Evolutionary conservation across 2,329 filamentous ascomycete species (phyloP).

Genomic region (Alternaria brassicicola): DNA sequence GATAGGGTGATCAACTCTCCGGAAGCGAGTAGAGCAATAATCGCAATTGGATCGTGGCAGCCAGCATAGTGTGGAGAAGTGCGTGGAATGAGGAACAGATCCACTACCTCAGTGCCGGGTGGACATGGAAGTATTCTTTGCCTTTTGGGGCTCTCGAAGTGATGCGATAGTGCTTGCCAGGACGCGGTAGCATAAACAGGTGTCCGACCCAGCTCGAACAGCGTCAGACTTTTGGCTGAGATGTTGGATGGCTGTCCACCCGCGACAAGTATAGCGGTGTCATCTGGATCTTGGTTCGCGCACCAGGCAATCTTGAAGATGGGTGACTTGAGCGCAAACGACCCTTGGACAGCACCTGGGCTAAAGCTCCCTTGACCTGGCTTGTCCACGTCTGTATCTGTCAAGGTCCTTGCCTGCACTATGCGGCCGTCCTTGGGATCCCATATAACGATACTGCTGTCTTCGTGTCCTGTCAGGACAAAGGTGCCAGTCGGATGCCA

Average conservation of each 20-base stretch:
- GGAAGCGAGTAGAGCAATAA: slow-evolving; percentile 79
- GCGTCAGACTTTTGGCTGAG: slow-evolving; percentile 77
- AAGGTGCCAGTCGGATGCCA: slow-evolving; percentile 98
- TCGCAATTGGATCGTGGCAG: slow-evolving; percentile 86
- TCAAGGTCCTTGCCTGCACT: slow-evolving; percentile 80
- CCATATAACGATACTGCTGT: slow-evolving; percentile 92
- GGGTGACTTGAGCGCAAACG: slow-evolving; percentile 70
- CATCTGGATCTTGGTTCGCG: slow-evolving; percentile 90
- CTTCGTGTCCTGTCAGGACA: slow-evolving; percentile 83
- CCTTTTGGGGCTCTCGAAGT: slow-evolving; percentile 77
- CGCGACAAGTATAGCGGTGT: slow-evolving; percentile 85
- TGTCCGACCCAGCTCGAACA: slow-evolving; percentile 86
- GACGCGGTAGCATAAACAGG: slow-evolving; percentile 90
- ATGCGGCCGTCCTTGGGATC: slow-evolving; percentile 87
- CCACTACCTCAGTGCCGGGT: slow-evolving; percentile 73
- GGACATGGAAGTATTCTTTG: slow-evolving; percentile 76
- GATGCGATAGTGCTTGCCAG: slow-evolving; percentile 80
- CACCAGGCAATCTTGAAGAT: slow-evolving; percentile 87
- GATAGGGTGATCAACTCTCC: slow-evolving; percentile 89
- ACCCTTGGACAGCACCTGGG: slow-evolving; percentile 54
- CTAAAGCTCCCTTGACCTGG: slow-evolving; percentile 57
- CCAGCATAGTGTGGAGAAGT: slow-evolving; percentile 84
- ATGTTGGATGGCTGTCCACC: slow-evolving; percentile 75
- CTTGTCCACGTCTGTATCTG: slow-evolving; percentile 74
- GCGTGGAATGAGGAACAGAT: slow-evolving; percentile 85